Evolutionary conservation across 257 asterid genomes (phyloP), one percentile per base, ranked within the genome.

Genomic region (Coffea eugenioides): DNA sequence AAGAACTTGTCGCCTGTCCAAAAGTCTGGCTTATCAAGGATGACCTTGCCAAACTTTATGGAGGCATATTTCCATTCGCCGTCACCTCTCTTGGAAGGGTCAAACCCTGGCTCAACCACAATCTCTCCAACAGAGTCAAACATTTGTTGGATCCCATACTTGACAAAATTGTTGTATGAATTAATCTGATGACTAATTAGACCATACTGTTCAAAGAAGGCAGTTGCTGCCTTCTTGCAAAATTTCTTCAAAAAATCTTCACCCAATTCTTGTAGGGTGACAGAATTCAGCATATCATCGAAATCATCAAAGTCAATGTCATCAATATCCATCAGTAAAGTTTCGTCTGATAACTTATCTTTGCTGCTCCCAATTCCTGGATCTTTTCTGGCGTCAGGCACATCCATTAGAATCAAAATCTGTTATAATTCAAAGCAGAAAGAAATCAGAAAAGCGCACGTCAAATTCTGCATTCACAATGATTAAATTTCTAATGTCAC

Each of bases 61-160:
- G 94, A 85, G 0, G 94, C 99, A 64, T 91, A 88, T 81, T 82
- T 89, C 98, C 99, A 92, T 12, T 88, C 95, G 73, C 88, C 94
- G 51, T 92, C 97, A 20, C 92, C 94, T 84, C 88, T 89, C 80
- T 89, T 92, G 9, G 99, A 89, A 0, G 97, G 95, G 84, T 95
- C 98, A 84, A 82, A 93, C 39, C 95, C 93, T 0, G 98, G 98
- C 79, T 92, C 93, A 2, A 96, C 84, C 34, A 52, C 27, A 15
- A 96, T 84, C 87, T 96, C 98, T 11, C 97, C 99, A 51, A 93
- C 72, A 14, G 96, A 96, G 76, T 91, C 93, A 36, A 96, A 91
- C 36, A 96, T 80, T 41, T 82, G 76, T 78, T 96, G 99, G 65
- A 94, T 76, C 71, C 99, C 98, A 80, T 85, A 82, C 10, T 85